phyloP scores from a whole-genome alignment of 495 filamentous ascomycete species.

The Aspergillus baeticus region DNA sequence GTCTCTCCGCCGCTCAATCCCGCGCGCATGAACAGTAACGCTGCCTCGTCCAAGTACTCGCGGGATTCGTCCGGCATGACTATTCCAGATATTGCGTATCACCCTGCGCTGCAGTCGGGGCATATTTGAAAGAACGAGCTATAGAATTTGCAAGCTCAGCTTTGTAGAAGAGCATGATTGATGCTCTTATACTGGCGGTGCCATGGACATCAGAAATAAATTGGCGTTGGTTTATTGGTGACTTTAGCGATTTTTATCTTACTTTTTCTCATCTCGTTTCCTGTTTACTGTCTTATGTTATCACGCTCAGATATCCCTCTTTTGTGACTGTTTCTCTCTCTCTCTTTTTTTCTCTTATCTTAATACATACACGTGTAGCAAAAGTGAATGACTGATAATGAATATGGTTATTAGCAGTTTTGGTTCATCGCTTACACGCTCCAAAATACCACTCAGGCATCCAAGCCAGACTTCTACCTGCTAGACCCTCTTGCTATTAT shows the following conservation, averaged over 20 bases:
- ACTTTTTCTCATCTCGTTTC: constrained; percentile 1
- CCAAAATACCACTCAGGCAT: not conserved
- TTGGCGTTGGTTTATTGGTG: constrained; percentile 7
- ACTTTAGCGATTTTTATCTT: constrained; percentile 9
- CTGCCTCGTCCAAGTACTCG: constrained; percentile 40
- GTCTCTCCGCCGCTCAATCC: constrained; percentile 39
- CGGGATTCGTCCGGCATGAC: constrained; percentile 32
- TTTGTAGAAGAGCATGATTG: not conserved
- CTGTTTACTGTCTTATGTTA: constrained; percentile 4
- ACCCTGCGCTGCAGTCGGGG: constrained; percentile 42
- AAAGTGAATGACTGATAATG: not conserved
- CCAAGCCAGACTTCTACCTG: not conserved
- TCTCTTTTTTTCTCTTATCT: not conserved
- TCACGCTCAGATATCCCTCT: constrained; percentile 7
- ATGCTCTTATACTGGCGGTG: too few relatives aligned
- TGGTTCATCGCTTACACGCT: not conserved
- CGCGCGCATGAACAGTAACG: constrained; percentile 25
- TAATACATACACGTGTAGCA: not conserved
- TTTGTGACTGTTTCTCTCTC: not conserved
- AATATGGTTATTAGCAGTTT: not conserved
- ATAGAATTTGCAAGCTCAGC: not conserved
- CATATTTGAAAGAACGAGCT: constrained; percentile 22
- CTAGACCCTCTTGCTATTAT: not conserved
- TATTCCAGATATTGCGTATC: constrained; percentile 46
- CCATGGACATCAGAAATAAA: not conserved